Evolutionary conservation across 495 filamentous ascomycete genomes (phyloP), one percentile per base, ranked within the genome.

Genomic region (Daldinia caldariorum): DNA sequence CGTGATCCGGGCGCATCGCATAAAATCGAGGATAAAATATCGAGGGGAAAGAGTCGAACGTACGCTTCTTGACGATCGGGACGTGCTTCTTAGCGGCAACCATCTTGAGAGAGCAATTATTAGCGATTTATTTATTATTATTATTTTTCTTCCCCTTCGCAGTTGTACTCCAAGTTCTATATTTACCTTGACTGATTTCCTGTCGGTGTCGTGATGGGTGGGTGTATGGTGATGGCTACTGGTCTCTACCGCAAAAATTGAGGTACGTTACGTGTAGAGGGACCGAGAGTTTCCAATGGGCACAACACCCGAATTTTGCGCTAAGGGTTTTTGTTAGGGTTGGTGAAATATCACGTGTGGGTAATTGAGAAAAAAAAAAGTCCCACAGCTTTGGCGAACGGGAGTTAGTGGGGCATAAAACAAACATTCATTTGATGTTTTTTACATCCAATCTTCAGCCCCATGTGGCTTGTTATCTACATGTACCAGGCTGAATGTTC

Each of bases 61-160:
- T 94, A 94, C 92, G 92, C 92, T 99, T 99, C 91, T 99, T 99
- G 76, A 99, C 91, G 87, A 99, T 98, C 79, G 93, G 92, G 80
- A 99, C 88, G 85, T 97, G 94, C 86, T 95, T 94, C 91, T 96
- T 97, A 82, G 94, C 93, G 87, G 93, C 87, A 86, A 92, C 92
- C 95, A 99, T 98, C 93, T 98, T 74, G 70, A 65, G 6, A 22
- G 18, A 45, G 41, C 34, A 63, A 58, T 58, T 63, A 76, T 82
- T 69, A 84, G 83, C 31, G 63, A 20, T n/a, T 64, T 73, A n/a
- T n/a, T n/a, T n/a, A n/a, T n/a, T n/a, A n/a, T n/a, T n/a, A 63
- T 49, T 10, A 66, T 22, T 47, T 58, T 55, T n/a, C 38, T 63
- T 59, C n/a, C n/a, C n/a, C 31, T 9, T 53, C 26, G 26, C 26